Evolutionary conservation across 768 basidiomycete genomes (phyloP), one percentile per base, ranked within the genome.

Genomic region (Pulveroboletus sp.): DNA sequence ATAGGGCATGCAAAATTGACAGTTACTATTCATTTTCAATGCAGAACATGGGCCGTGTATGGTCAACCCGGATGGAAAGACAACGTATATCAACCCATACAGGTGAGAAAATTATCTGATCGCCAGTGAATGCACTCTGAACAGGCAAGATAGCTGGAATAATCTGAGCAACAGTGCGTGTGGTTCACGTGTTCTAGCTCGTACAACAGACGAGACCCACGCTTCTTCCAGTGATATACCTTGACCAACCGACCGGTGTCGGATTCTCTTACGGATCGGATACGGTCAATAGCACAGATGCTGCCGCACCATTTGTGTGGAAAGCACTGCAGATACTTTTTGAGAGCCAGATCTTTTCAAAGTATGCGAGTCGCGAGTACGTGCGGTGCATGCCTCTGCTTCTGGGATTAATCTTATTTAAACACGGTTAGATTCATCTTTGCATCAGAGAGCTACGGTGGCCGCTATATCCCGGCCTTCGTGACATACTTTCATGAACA

Each of bases 191-290:
- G 23, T 20, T 14, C n/a, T 27, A 33, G 16, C n/a, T 34, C 31
- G 32, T 17, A 24, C n/a, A n/a, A n/a, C n/a, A 20, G 9, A 17
- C 16, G 25, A 16, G n/a, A 35, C 41, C 40, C 46, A 9, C 7
- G 42, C 2, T 6, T 9, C 16, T 5, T 12, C 1, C 43, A 85
- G 83, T 86, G 66, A 79, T 86, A 27, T 85, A 85, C 59, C 80
- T 85, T 27, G 83, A 85, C 60, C 82, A 85, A 57, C 84, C 83
- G 5, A 79, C 85, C 32, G 81, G 81, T 0, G 76, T 81, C 0
- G 82, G 84, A 5, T 84, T 84, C 58, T 85, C 83, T 1, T 77
- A 75, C 47, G 82, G 84, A 14, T 71, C 62, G 1, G 74, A 78
- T 43, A 75, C 73, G 1, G 78, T 81, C 17, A 81, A 84, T 52